Base-by-base conservation (phyloP, 1,284 basidiomycete species). In the Schizopora paradoxa region DNA sequence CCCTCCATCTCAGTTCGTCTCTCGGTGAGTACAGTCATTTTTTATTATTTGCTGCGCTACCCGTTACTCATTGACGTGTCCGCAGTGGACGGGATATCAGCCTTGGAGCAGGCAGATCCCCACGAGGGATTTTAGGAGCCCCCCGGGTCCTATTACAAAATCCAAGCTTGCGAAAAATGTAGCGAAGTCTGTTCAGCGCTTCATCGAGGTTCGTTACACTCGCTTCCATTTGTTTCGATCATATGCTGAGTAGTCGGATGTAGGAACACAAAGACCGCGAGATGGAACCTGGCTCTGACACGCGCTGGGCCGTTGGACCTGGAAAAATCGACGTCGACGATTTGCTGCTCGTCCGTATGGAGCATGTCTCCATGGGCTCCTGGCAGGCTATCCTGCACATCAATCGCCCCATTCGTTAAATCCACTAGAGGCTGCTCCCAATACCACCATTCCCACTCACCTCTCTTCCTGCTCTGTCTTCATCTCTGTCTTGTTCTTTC, bases 361-460 rank as follows among this genome's bases (percentile, higher is more conserved):
- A 87, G 62, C 84, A 87, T 51, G 83, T 87, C 41, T 84, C 82
- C 7, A 77, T 82, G 64, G 85, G 84, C 11, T 80, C 76, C 48
- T 87, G 84, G 84, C 84, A 87, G 53, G 82, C 82, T 28, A 82
- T 86, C 47, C 63, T 87, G 38, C 73, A 82, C 54, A 66, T 87
- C 28, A 44, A 57, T 13, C 43, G 25, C 22, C 48, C 22, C 36
- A 3, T 23, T 21, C 6, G 21, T n/a, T n/a, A n/a, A 6, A 38
- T 23, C n/a, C n/a, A n/a, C n/a, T n/a, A n/a, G n/a, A n/a, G n/a
- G n/a, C n/a, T n/a, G n/a, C n/a, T n/a, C n/a, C n/a, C 47, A 5
- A 40, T 34, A 5, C 8, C 41, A 7, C 18, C 41, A 5, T 33
- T 2, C 16, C 16, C 34, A 35, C 10, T 35, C 16, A 21, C 34